Conservation (phyloP, 164 flowering plant species). For the Umbilicus rupestris region DNA sequence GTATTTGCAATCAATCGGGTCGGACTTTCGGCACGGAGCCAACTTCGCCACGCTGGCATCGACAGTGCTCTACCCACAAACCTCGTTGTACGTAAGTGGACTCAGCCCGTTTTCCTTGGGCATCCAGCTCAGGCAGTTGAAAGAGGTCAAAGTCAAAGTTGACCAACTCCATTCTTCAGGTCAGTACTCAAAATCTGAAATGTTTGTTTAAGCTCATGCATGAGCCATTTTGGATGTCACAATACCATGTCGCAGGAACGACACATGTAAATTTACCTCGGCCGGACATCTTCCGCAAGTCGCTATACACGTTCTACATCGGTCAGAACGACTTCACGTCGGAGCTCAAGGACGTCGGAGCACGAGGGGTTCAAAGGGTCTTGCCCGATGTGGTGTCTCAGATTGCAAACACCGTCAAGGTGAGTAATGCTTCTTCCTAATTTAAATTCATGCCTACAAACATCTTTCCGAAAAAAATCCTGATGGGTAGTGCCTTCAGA, state of each 20-base stretch:
- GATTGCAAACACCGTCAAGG: constrained; percentile 57
- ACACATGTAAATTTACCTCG: constrained; percentile 33
- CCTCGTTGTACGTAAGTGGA: constrained; percentile 76
- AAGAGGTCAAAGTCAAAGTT: constrained; percentile 48
- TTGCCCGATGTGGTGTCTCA: constrained; percentile 57
- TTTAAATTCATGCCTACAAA: too few relatives aligned
- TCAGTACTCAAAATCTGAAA: too few relatives aligned
- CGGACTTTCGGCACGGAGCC: constrained; percentile 71
- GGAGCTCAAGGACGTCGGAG: constrained; percentile 38
- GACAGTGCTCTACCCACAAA: constrained; percentile 68
- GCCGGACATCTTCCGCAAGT: constrained; percentile 44
- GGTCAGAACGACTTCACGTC: constrained; percentile 93
- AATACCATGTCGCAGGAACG: too few relatives aligned
- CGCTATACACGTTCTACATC: constrained; percentile 67
- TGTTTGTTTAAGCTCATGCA: too few relatives aligned
- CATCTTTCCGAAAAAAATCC: too few relatives aligned
- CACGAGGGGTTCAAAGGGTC: constrained; percentile 38
- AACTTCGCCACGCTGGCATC: constrained; percentile 86
- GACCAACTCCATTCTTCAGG: constrained; percentile 23
- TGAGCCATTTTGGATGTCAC: too few relatives aligned
- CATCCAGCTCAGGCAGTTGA: constrained; percentile 89
- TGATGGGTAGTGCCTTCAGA: too few relatives aligned
- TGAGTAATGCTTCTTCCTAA: constrained; percentile 13
- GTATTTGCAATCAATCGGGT: constrained; percentile 69
- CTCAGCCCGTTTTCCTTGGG: constrained; percentile 80